A percentile compares a stretch with the other conserved stretches of the same genome.
phyloP scores from a whole-genome alignment of 2,329 filamentous ascomycete species.

The Sarocladiaceae sp. region DNA sequence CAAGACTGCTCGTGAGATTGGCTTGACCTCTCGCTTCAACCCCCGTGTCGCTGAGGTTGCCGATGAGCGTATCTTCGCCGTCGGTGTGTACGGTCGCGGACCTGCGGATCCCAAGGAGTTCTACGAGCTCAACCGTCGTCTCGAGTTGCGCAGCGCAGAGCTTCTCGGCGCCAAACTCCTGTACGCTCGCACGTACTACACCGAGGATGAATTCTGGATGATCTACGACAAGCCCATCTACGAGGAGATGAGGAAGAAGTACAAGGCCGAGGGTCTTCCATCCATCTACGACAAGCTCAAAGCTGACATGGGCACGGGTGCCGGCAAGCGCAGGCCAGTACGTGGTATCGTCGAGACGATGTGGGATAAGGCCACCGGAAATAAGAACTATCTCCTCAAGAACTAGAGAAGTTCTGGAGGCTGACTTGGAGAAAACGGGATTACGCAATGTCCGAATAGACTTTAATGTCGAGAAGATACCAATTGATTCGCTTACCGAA shows the following conservation, averaged over 20 bases:
- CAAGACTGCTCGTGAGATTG: constrained; percentile 22
- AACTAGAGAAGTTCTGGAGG: constrained; percentile 12
- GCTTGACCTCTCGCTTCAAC: constrained; percentile 28
- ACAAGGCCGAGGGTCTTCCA: constrained; percentile 42
- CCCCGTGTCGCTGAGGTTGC: constrained; percentile 23
- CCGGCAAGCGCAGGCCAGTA: constrained; percentile 20
- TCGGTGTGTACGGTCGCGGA: constrained; percentile 40
- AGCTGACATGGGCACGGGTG: constrained; percentile 24
- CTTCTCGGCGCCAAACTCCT: constrained; percentile 52
- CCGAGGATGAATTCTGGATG: constrained; percentile 48
- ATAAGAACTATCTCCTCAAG: constrained; percentile 24
- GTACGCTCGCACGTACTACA: constrained; percentile 52
- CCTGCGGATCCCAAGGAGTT: constrained; percentile 33
- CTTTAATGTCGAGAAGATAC: background rate
- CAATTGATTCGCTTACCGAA: background rate
- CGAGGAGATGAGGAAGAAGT: constrained; percentile 42
- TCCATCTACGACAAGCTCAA: constrained; percentile 50
- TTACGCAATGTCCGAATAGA: constrained; percentile 3
- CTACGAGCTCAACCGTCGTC: constrained; percentile 40
- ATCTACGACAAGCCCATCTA: constrained; percentile 47
- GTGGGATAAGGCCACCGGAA: constrained; percentile 23
- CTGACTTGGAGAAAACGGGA: background rate
- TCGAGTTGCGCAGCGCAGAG: constrained; percentile 43
- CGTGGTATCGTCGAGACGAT: constrained; percentile 24
- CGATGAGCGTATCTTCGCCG: constrained; percentile 35